Evolutionary conservation across 148 eudicot species (phyloP), one percentile per base, ranked within the genome.

Genomic region (Hydrangea macrophylla): DNA sequence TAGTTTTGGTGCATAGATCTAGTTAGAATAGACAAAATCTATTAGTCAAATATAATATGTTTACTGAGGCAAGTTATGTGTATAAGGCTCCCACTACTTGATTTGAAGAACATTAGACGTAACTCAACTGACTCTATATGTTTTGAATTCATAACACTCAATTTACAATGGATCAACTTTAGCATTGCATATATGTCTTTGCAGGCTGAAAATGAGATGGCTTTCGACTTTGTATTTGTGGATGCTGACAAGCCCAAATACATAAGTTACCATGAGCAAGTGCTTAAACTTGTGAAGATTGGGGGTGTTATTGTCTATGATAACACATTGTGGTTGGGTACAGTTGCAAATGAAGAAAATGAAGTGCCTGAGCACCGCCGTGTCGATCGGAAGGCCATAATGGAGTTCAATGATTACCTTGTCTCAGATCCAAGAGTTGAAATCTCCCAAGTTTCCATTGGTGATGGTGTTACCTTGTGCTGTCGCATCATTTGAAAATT

Each of bases 251-350:
- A 65, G 57, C 25, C 32, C 13, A 53, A 65, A 42, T 65, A 65
- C 58, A 65, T 65, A n/a, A n/a, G 28, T 30, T 64, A 64, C 25
- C 68, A 64, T 20, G 57, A 64, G 33, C 23, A 40, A 26, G 54
- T 36, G 1, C 4, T 64, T 20, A 26, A 44, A 30, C 57, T 64
- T 15, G 58, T 50, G 9, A 66, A 50, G 59, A 55, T 66, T 27
- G 57, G 58, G 53, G 58, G 70, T 10, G 37, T 66, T 11, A 48
- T 66, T 51, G 60, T 61, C 7, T 67, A 67, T 30, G 70, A 67
- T 40, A 67, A 55, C 48, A 55, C 70, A 8, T 61, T 67, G 15
- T 67, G 50, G 70, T 55, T 10, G 13, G 48, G 51, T 39, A 13
- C 70, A 1, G 62, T 67, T 67, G 70, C 48, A 9, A 17, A 13